These are phyloP conservation scores for Ganoderma sp. DNA, from an alignment of 1,284 basidiomycete genomes.

Conservation along the genomic window DNA sequence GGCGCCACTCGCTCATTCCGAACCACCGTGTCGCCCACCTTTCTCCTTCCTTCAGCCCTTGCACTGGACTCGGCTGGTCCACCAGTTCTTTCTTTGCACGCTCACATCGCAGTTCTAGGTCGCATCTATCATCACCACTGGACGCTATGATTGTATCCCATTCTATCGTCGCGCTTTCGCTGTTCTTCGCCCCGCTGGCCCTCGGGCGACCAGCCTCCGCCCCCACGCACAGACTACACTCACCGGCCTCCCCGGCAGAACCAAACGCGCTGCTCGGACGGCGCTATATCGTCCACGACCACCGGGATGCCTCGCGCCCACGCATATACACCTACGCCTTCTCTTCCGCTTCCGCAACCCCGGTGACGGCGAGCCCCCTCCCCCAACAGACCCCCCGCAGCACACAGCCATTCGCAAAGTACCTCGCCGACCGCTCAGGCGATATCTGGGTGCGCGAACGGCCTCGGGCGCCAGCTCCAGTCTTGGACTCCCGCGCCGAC, in stretches of 20 bases:
- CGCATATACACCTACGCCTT: background rate
- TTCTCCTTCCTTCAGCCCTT: background rate
- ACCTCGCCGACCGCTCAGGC: conserved; percentile 27
- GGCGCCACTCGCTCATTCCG: background rate
- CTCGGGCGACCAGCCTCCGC: conserved; percentile 14
- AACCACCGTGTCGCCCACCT: conserved; percentile 13
- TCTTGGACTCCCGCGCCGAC: background rate
- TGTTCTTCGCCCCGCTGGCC: conserved; percentile 19
- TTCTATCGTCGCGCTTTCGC: conserved; percentile 27
- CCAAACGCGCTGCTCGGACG: conserved; percentile 32
- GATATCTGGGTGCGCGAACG: conserved; percentile 19
- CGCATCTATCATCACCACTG: conserved; percentile 14
- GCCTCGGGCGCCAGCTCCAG: background rate
- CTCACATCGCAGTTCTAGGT: conserved; percentile 15
- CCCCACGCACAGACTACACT: background rate
- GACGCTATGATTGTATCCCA: conserved; percentile 25
- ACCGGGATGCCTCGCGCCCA: conserved; percentile 5
- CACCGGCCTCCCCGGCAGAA: background rate
- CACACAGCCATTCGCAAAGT: conserved; percentile 24
- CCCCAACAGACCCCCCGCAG: conserved; percentile 15
- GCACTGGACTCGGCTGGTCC: conserved; percentile 27
- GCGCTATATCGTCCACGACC: conserved; percentile 30
- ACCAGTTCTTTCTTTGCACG: conserved; percentile 6
- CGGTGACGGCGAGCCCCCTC: background rate
- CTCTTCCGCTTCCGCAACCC: background rate